Conservation (phyloP, 345 rosid species). For the Lepidium aucheri region DNA sequence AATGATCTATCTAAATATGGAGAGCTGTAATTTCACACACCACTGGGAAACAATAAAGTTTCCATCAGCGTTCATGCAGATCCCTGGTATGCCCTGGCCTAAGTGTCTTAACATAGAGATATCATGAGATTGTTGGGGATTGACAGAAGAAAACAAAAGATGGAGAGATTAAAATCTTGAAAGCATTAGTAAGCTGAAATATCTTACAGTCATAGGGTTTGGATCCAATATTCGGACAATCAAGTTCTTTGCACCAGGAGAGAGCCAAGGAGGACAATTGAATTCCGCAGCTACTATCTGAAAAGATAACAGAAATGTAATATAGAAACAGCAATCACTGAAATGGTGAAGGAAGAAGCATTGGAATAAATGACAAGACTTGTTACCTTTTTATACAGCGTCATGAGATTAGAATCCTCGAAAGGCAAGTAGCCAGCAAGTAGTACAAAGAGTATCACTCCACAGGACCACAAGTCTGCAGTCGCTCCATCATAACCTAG, state of each 20-base stretch:
- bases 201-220: slow-evolving; percentile 72
- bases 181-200: not conserved
- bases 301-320: slow-evolving; percentile 6
- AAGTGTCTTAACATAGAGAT: not conserved
- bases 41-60: not conserved
- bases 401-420: slow-evolving; percentile 81
- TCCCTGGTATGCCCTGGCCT: not conserved
- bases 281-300: slow-evolving; percentile 87
- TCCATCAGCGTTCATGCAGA: not conserved
- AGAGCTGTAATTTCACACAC: not conserved
- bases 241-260: slow-evolving; percentile 80
- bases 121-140: not conserved
- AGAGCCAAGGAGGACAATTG: slow-evolving; percentile 88
- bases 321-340: not conserved
- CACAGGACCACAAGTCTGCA: slow-evolving; percentile 99
- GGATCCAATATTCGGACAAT: slow-evolving; percentile 87
- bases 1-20: not conserved
- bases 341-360: not conserved
- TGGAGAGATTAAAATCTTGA: slow-evolving; percentile 3
- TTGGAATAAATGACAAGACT: not conserved
- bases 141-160: not conserved
- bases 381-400: slow-evolving; percentile 78
- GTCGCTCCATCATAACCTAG: slow-evolving; percentile 96
- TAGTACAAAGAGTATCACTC: slow-evolving; percentile 91
- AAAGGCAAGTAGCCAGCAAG: slow-evolving; percentile 99